These are phyloP conservation scores for Graphilbum sp. DNA, from an alignment of 2,329 filamentous ascomycete genomes.

Conservation along the genomic window DNA sequence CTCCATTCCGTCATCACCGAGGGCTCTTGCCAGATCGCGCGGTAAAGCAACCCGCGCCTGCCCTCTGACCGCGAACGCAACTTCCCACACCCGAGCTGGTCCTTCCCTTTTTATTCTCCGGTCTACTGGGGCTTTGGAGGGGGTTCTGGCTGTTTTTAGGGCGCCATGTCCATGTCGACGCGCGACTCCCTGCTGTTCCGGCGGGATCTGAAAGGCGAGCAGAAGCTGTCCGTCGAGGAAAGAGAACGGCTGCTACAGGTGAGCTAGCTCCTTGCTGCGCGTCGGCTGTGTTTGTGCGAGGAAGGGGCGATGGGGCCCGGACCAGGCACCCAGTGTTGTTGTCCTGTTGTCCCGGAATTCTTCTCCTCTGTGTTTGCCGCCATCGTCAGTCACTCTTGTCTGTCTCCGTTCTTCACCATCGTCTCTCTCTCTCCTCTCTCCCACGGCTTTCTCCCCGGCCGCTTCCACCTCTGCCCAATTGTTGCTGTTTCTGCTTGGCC, in stretches of 20 bases:
- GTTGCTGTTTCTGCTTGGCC: too few species aligned
- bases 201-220: constrained; percentile 21
- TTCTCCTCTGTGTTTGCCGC: not conserved
- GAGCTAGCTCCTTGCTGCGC: constrained; percentile 3
- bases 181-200: constrained; percentile 26
- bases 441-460: too few species aligned
- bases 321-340: not conserved
- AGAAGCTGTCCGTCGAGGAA: constrained; percentile 12
- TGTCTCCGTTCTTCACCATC: not conserved
- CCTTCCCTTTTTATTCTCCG: too few species aligned
- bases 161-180: constrained; percentile 18
- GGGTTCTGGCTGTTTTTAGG: too few species aligned
- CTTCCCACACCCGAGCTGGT: too few species aligned
- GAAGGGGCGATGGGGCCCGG: constrained; percentile 7
- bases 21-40: not conserved
- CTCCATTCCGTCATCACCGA: not conserved
- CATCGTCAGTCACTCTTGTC: not conserved
- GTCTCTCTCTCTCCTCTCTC: not conserved
- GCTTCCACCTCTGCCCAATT: too few species aligned
- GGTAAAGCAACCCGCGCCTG: not conserved
- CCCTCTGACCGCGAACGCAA: too few species aligned
- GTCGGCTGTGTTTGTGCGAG: constrained; percentile 2
- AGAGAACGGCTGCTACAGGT: constrained; percentile 29
- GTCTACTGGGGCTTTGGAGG: too few species aligned
- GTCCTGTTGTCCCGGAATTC: not conserved